Evolutionary conservation across 257 asterid genomes (phyloP).

Genomic region (Solanum clarkiae): DNA sequence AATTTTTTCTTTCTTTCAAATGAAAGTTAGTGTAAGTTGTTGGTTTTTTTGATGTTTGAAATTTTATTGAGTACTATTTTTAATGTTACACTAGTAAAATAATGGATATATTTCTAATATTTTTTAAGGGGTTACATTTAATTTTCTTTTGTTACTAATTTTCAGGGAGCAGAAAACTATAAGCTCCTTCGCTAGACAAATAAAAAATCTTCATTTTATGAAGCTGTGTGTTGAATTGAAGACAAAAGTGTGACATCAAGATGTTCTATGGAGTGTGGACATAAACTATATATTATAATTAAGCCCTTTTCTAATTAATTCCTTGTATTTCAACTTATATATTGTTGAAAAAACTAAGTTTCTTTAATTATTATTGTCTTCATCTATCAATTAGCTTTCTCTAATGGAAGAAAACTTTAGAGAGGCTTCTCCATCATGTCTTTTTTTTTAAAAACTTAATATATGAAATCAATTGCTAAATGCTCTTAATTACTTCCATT

Average conservation of each 20-base stretch:
- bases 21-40: too few relatives aligned
- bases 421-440: background rate
- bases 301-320: background rate
- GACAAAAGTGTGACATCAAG: background rate
- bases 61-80: background rate
- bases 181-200: slow-evolving; percentile 36
- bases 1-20: background rate
- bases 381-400: background rate
- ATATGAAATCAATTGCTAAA: background rate
- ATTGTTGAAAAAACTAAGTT: background rate
- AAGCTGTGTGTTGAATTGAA: background rate
- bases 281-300: background rate
- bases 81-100: background rate
- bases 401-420: background rate
- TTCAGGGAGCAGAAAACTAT: slow-evolving; percentile 47
- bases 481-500: background rate
- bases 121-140: background rate
- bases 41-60: background rate
- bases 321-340: background rate
- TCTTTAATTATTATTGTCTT: background rate
- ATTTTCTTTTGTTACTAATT: background rate
- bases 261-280: background rate
- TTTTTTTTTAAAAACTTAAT: background rate
- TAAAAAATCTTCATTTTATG: background rate
- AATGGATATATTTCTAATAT: background rate